A percentile compares a stretch with the other conserved stretches of the same genome.
phyloP scores from a whole-genome alignment of 306 rosid species.

The Corylus avellana region DNA sequence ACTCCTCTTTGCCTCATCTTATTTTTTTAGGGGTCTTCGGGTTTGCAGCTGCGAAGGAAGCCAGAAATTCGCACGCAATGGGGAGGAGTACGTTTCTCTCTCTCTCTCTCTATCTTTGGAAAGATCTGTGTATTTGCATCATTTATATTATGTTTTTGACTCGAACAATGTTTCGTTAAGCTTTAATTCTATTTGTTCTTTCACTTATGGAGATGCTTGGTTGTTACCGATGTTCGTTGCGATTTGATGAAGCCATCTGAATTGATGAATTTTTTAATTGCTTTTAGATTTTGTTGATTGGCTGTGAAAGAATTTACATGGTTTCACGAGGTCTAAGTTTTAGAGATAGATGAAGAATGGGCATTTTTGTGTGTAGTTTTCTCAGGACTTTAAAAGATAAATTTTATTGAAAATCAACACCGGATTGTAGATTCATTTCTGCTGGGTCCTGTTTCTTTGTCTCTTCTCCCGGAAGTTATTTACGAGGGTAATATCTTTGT shows the following conservation, averaged over 20 bases:
- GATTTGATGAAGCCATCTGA: not conserved
- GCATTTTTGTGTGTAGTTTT: not conserved
- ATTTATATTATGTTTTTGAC: no score
- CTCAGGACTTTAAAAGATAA: no score
- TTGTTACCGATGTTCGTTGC: not conserved
- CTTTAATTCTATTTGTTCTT: not conserved
- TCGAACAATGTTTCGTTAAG: no score
- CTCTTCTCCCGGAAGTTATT: no score
- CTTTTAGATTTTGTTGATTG: not conserved
- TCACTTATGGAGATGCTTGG: not conserved
- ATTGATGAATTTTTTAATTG: not conserved
- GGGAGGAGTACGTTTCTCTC: conserved; percentile 33
- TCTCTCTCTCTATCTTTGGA: not conserved
- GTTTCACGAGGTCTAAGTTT: not conserved
- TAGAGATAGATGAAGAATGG: not conserved
- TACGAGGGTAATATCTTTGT: no score
- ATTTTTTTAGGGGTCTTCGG: not conserved
- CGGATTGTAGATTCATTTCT: no score
- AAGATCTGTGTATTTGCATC: no score
- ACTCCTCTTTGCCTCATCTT: no score
- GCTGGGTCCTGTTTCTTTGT: no score
- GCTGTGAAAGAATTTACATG: not conserved
- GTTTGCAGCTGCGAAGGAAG: not conserved
- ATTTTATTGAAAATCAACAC: no score
- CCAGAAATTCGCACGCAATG: conserved; percentile 16